Evolutionary conservation across 768 basidiomycete genomes (phyloP).

Genomic region (Imleria badia): DNA sequence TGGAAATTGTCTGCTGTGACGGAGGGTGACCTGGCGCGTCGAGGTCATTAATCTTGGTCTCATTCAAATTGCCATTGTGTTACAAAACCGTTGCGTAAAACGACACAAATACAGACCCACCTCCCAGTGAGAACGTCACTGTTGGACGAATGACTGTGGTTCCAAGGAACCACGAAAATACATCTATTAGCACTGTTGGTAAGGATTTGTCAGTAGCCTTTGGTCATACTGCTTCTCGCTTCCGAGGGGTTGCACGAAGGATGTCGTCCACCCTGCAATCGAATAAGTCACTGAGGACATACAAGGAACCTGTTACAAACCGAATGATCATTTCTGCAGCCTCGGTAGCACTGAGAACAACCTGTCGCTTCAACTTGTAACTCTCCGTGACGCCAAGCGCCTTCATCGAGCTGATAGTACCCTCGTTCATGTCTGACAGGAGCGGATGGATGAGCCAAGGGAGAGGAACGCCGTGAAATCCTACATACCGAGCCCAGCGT

Average conservation of each 20-base stretch:
- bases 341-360: slow-evolving; percentile 91
- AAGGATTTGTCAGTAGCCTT: background rate
- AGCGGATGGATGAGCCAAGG: background rate
- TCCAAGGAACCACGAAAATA: background rate
- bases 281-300: slow-evolving; percentile 2
- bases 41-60: background rate
- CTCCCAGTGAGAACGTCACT: too few relatives aligned
- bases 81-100: background rate
- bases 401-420: slow-evolving; percentile 84
- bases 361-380: slow-evolving; percentile 96
- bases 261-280: slow-evolving; percentile 83
- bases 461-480: background rate
- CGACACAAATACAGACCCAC: background rate
- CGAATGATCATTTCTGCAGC: slow-evolving; percentile 99
- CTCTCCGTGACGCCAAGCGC: slow-evolving; percentile 91
- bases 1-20: background rate
- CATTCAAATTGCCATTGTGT: background rate
- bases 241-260: slow-evolving; percentile 79
- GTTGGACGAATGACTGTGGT: background rate
- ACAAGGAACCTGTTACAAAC: slow-evolving; percentile 39
- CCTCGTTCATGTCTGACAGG: slow-evolving; percentile 80
- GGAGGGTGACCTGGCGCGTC: too few relatives aligned
- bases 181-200: slow-evolving; percentile 1
- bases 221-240: slow-evolving; percentile 70
- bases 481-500: slow-evolving; percentile 82